These are phyloP conservation scores for Erythrophleum ivorense DNA, from an alignment of 331 rosid species.

Conservation along the genomic window DNA sequence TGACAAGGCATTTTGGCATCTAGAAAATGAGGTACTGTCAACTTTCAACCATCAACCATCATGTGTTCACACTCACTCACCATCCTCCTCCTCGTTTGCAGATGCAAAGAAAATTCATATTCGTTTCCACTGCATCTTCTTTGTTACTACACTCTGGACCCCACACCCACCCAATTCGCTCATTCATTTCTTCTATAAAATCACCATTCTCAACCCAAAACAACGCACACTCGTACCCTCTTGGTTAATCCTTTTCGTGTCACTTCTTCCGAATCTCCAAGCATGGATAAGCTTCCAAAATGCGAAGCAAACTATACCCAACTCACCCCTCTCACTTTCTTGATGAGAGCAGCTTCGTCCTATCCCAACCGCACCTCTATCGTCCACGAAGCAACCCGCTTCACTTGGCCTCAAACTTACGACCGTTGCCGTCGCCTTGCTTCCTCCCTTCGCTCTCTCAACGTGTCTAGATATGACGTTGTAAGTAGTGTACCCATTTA, in stretches of 20 bases:
- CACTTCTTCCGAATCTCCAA: neutral
- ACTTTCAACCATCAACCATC: too few species aligned
- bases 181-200: neutral
- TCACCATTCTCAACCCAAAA: neutral
- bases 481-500: conserved; percentile 38
- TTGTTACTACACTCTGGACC: neutral
- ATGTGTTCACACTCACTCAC: too few species aligned
- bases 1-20: too few species aligned
- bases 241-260: neutral
- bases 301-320: conserved; percentile 13
- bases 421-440: conserved; percentile 69
- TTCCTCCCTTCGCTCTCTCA: conserved; percentile 55
- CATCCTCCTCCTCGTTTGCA: too few species aligned
- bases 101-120: neutral
- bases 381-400: conserved; percentile 50
- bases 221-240: neutral
- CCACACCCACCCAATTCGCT: neutral
- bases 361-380: conserved; percentile 59
- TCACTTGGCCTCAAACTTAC: conserved; percentile 67
- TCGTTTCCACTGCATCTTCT: neutral
- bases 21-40: too few species aligned
- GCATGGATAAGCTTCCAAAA: conserved; percentile 43
- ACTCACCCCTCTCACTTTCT: conserved; percentile 36
- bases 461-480: conserved; percentile 56
- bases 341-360: conserved; percentile 51